Evolutionary conservation across 2,329 filamentous ascomycete species (phyloP).

Genomic region (Trichoderma atroviride): DNA sequence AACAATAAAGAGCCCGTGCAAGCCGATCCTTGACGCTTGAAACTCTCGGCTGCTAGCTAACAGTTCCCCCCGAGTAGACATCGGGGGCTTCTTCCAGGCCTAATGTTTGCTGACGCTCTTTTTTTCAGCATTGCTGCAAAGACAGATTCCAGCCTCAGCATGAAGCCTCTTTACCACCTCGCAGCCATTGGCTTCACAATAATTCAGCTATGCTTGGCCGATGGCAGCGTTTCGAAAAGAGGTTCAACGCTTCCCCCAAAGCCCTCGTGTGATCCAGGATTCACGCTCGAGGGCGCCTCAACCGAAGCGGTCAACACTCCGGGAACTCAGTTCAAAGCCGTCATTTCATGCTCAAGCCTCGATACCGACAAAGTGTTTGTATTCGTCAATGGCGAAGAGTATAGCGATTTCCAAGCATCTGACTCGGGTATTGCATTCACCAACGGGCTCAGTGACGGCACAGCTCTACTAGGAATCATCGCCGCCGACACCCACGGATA

Average conservation of each 20-base stretch:
- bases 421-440: conserved; percentile 6
- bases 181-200: not conserved
- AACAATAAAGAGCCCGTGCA: not conserved
- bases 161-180: not conserved
- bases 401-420: conserved; percentile 6
- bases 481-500: conserved; percentile 19
- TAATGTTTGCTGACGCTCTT: not conserved
- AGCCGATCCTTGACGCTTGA: not conserved
- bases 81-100: not conserved
- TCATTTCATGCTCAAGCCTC: conserved; percentile 20
- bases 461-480: conserved; percentile 20
- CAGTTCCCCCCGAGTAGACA: not conserved
- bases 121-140: not conserved
- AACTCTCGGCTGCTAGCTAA: not conserved
- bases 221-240: not conserved
- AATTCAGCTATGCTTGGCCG: not conserved
- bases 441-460: conserved; percentile 8
- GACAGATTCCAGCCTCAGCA: not conserved
- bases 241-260: conserved; percentile 4
- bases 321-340: conserved; percentile 11
- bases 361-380: conserved; percentile 10
- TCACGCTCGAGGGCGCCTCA: conserved; percentile 19
- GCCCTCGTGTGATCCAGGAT: conserved; percentile 6
- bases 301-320: not conserved
- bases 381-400: conserved; percentile 20